Conservation (phyloP, 2,329 filamentous ascomycete species). For the Canariomyces notabilis region DNA sequence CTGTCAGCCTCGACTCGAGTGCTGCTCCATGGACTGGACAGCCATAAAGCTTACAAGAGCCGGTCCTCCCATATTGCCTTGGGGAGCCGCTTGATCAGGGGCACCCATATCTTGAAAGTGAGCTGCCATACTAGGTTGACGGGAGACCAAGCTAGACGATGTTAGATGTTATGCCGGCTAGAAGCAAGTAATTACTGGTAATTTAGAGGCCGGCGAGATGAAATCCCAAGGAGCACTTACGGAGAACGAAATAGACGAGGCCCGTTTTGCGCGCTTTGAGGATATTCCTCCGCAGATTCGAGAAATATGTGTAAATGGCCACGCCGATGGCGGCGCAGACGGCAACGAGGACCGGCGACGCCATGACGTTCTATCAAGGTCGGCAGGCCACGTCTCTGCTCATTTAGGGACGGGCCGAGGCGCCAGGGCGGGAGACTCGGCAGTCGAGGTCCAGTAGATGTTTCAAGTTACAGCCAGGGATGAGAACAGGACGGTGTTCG, state of each 20-base stretch:
- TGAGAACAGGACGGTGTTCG: too few relatives aligned
- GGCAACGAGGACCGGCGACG: slow-evolving; percentile 34
- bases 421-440: not conserved
- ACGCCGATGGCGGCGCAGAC: slow-evolving; percentile 33
- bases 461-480: too few relatives aligned
- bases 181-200: not conserved
- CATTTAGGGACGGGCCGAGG: not conserved
- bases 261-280: slow-evolving; percentile 46
- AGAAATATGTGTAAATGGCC: slow-evolving; percentile 28
- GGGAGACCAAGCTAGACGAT: slow-evolving; percentile 40
- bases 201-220: too few relatives aligned
- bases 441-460: not conserved
- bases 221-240: too few relatives aligned
- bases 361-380: slow-evolving; percentile 24
- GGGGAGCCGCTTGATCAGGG: slow-evolving; percentile 52
- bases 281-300: slow-evolving; percentile 42
- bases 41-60: slow-evolving; percentile 51
- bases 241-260: slow-evolving; percentile 48
- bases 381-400: not conserved
- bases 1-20: not conserved
- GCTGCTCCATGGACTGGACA: too few relatives aligned
- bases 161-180: slow-evolving; percentile 12
- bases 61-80: slow-evolving; percentile 51
- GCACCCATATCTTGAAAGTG: slow-evolving; percentile 49
- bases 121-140: slow-evolving; percentile 53